Evolutionary conservation across 1,139 yeast genomes (phyloP).

Genomic region (Hansenula sp.): DNA sequence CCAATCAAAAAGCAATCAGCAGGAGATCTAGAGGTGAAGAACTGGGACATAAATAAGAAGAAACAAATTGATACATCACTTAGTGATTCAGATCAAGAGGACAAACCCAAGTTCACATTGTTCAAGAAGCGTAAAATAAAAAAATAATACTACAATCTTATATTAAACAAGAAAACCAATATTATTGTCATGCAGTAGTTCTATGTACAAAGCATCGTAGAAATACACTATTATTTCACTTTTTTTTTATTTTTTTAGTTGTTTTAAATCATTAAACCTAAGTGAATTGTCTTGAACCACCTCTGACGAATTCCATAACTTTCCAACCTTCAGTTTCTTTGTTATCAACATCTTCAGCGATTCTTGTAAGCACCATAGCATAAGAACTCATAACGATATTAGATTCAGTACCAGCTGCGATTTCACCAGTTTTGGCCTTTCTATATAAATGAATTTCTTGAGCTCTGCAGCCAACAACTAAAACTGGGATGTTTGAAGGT

Average conservation of each 20-base stretch:
- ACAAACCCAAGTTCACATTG: neutral
- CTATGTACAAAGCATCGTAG: neutral
- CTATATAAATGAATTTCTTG: slow-evolving; percentile 92
- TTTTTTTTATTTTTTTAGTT: slow-evolving; percentile 4
- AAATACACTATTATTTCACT: neutral
- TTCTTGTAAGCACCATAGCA: slow-evolving; percentile 92
- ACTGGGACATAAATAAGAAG: slow-evolving; percentile 12
- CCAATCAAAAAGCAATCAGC: slow-evolving; percentile 6
- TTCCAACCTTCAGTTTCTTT: slow-evolving; percentile 97
- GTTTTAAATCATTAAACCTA: slow-evolving; percentile 35
- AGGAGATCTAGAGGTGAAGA: slow-evolving; percentile 10
- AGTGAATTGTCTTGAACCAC: slow-evolving; percentile 78
- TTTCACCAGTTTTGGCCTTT: slow-evolving; percentile 86
- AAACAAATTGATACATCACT: slow-evolving; percentile 5
- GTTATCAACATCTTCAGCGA: slow-evolving; percentile 88
- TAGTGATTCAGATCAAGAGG: slow-evolving; percentile 12
- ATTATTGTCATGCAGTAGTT: neutral
- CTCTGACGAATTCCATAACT: slow-evolving; percentile 90
- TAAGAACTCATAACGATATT: slow-evolving; percentile 89
- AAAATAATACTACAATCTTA: neutral
- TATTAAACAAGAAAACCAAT: too few species aligned
- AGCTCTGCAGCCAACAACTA: slow-evolving; percentile 93
- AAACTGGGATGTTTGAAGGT: slow-evolving; percentile 89
- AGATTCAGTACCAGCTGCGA: slow-evolving; percentile 95
- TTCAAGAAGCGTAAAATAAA: slow-evolving; percentile 18